These are phyloP conservation scores for Wallacemonas rigidus DNA, from an alignment of 208 protist species.

Conservation along the genomic window DNA sequence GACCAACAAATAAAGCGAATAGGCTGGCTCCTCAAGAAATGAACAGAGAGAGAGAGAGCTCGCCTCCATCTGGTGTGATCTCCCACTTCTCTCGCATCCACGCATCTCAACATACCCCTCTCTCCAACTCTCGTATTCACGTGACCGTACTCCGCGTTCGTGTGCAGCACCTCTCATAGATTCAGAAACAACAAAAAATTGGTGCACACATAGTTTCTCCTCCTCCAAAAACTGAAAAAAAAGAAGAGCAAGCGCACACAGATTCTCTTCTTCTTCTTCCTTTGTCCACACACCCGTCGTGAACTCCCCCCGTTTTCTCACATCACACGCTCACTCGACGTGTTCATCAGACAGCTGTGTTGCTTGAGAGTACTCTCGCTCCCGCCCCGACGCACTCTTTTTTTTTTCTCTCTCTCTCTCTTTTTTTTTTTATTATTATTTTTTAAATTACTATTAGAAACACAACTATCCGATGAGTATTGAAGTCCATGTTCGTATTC, in stretches of 20 bases:
- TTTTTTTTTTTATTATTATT: constrained; percentile 5
- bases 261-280: constrained; percentile 1
- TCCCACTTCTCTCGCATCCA: not conserved
- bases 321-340: too few species aligned
- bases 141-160: too few species aligned
- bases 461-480: constrained; percentile 65
- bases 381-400: not conserved
- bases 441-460: not conserved
- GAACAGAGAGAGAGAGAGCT: too few species aligned
- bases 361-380: too few species aligned
- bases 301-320: too few species aligned
- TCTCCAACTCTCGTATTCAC: not conserved
- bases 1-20: too few species aligned
- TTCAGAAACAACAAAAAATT: not conserved
- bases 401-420: constrained; percentile 17
- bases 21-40: too few species aligned
- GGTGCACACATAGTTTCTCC: not conserved
- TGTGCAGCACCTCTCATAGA: not conserved
- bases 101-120: not conserved
- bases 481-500: constrained; percentile 87
- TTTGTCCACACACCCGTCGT: not conserved
- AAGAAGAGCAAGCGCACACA: not conserved
- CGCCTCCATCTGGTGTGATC: too few species aligned
- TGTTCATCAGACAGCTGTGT: too few species aligned
- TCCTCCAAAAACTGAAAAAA: not conserved